Base-by-base conservation (phyloP, 2,329 filamentous ascomycete genomes). In the Mollisia scopiformis region DNA sequence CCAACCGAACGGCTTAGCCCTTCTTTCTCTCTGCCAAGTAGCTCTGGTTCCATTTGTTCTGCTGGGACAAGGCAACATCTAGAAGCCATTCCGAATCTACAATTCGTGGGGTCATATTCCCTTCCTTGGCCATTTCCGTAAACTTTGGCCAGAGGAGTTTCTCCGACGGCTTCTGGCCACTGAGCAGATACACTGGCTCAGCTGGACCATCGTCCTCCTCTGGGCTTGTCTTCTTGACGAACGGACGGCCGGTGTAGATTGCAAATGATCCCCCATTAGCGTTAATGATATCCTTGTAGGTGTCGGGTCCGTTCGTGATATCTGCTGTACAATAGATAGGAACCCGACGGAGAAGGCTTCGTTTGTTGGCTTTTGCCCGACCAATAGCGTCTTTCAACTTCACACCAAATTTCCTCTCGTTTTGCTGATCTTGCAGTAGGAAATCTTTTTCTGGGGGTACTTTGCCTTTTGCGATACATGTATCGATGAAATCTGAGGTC, bases 71-170 rank as follows among this genome's bases (percentile, higher is more conserved):
- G 4, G 92, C 92, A 62, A 93, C 88, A 71, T 93, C 89, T 59
- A 99, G 79, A 69, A 99, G 75, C 95, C 95, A 99, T 73, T 99
- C 93, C 2, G 90, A 85, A 50, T 84, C 85, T 25, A 97, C 92
- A 41, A 99, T 88, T 56, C 90, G 83, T 2, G 93, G 89, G 66
- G 88, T 84, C 84, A 94, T 93, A 72, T 91, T 88, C 47, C 91
- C 88, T 68, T 88, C 89, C 64, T 82, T 79, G 2, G 91, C 93
- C 84, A 96, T 88, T 55, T 90, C 86, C 58, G 86, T 82, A 74
- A 99, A 99, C 62, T 87, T 87, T 14, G 82, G 79, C 92, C 93
- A 97, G 58, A 97, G 77, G 65, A 84, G 83, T 73, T 84, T 84
- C 74, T 98, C 93, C 2, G 87, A 83, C 8, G 81, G 73, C 51